phyloP scores from a whole-genome alignment of 768 basidiomycete genomes.

The Sporobolomyces pararoseus region DNA sequence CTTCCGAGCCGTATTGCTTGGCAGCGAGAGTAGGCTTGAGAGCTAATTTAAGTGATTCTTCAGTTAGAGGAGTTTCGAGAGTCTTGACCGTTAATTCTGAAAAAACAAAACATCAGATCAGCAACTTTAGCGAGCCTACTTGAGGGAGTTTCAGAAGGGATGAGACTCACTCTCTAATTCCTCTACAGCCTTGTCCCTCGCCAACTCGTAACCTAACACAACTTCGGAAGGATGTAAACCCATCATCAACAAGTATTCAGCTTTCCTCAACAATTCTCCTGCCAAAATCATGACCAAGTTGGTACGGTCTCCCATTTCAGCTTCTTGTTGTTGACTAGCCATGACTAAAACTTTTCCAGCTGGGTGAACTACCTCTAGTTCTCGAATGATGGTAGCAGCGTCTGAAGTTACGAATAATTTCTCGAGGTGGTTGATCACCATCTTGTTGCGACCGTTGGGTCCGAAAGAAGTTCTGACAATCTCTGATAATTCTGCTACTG shows the following conservation, averaged over 20 bases:
- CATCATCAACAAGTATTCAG: constrained; percentile 88
- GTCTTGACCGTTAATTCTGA: constrained; percentile 63
- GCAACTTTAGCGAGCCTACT: too few species aligned
- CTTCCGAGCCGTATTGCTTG: constrained; percentile 94
- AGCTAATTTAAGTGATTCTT: constrained; percentile 65
- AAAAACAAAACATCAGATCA: too few species aligned
- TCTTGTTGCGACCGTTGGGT: constrained; percentile 83
- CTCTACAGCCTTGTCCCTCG: constrained; percentile 71
- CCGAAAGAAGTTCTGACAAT: constrained; percentile 69
- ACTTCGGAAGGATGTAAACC: constrained; percentile 95
- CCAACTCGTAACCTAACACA: constrained; percentile 90
- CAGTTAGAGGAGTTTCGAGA: constrained; percentile 68
- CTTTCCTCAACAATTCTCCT: constrained; percentile 88
- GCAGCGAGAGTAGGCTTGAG: constrained; percentile 90
- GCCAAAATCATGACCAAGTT: constrained; percentile 92
- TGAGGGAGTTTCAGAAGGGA: too few species aligned
- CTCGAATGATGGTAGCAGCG: constrained; percentile 96
- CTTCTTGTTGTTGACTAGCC: constrained; percentile 93
- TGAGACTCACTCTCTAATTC: constrained; percentile 76
- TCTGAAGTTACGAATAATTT: constrained; percentile 95
- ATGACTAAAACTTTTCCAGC: constrained; percentile 99
- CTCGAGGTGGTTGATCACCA: constrained; percentile 95
- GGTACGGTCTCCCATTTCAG: constrained; percentile 96
- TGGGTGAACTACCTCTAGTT: constrained; percentile 97
- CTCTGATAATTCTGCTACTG: constrained; percentile 89